Conservation (phyloP, 1,284 basidiomycete genomes). For the Phellopilus nigrolimitatus region DNA sequence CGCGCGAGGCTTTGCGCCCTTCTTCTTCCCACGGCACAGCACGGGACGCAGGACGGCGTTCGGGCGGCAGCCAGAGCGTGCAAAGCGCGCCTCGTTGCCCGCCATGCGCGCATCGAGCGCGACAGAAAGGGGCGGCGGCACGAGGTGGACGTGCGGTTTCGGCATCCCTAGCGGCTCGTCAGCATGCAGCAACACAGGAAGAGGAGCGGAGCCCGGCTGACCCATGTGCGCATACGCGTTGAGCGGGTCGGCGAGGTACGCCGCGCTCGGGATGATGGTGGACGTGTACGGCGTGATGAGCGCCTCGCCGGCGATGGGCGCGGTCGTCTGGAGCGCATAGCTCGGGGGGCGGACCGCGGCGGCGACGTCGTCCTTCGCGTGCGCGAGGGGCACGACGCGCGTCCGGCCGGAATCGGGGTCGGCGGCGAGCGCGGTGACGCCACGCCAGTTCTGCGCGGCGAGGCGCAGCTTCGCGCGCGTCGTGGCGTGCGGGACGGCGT, state of each 20-base stretch:
- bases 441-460: slow-evolving; percentile 64
- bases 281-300: slow-evolving; percentile 56
- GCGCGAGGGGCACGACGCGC: slow-evolving; percentile 21
- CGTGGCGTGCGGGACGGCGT: slow-evolving; percentile 47
- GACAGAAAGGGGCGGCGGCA: slow-evolving; percentile 78
- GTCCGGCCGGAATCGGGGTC: slow-evolving; percentile 28
- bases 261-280: slow-evolving; percentile 53
- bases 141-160: slow-evolving; percentile 74
- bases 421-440: slow-evolving; percentile 53
- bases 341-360: slow-evolving; percentile 44
- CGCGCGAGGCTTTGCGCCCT: not conserved
- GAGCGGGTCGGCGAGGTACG: slow-evolving; percentile 61
- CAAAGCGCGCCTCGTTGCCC: slow-evolving; percentile 74
- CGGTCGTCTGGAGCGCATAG: slow-evolving; percentile 45
- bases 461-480: slow-evolving; percentile 50
- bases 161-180: slow-evolving; percentile 42
- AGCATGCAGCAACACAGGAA: not conserved
- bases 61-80: slow-evolving; percentile 82
- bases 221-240: slow-evolving; percentile 66
- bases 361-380: slow-evolving; percentile 26
- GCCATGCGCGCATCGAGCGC: slow-evolving; percentile 80
- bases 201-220: slow-evolving; percentile 1
- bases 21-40: slow-evolving; percentile 42
- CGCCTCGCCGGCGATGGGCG: slow-evolving; percentile 41
- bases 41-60: slow-evolving; percentile 85